Evolutionary conservation across 2,329 filamentous ascomycete genomes (phyloP), one percentile per base, ranked within the genome.

Genomic region (Neodidymelliopsis sp.): DNA sequence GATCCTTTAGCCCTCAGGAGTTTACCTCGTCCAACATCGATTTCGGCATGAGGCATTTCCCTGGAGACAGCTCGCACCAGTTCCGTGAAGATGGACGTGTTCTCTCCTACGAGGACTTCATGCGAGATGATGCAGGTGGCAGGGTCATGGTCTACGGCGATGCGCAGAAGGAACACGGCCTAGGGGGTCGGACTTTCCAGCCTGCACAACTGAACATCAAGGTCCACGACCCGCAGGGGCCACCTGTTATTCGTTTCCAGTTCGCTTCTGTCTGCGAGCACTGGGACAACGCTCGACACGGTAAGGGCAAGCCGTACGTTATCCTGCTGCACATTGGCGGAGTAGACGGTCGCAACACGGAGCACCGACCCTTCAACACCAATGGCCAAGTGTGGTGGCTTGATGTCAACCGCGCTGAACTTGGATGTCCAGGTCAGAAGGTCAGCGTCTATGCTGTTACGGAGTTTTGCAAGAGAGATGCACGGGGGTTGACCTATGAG

Each of bases 11-110:
- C 1, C 84, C 66, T 7, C 56, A 57, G n/a, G 44, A 76, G 55
- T 87, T 87, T 66, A 81, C 78, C 19, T 80, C 81, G 70, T 72
- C 77, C 5, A 97, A 97, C 67, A 87, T 93, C 43, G 82, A 88
- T 22, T 96, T 99, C 65, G 91, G 91, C 0, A 74, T 84, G 13
- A 83, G 81, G 15, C 94, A 99, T 68, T 97, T 88, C 72, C 93
- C 94, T 0, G 68, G 75, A 3, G 82, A 96, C 52, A 72, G 78
- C 12, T 72, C 74, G 4, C 78, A 90, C 50, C 92, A 95, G 67
- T 93, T 88, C 76, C 85, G 90, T 28, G 78, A 79, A 11, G 90
- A 96, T 62, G 88, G 90, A 1, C 78, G 85, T 8, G 71, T 77
- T 3, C 75, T 86, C 4, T 80, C 79, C 0, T 97, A 91, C 90